Evolutionary conservation across 495 filamentous ascomycete genomes (phyloP).

Genomic region (Pseudevernia furfuracea): DNA sequence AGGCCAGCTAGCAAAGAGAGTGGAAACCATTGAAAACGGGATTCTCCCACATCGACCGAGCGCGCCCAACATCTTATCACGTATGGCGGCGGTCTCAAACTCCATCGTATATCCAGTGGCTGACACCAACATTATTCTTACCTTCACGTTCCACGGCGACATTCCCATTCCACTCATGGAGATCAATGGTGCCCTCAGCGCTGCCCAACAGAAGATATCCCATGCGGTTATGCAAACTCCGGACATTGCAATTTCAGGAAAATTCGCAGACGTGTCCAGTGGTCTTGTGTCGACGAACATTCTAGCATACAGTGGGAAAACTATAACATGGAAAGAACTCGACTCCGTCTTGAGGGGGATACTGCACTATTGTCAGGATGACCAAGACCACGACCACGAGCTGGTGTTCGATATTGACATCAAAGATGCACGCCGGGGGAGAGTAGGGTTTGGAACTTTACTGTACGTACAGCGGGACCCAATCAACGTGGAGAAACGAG

Average conservation of each 20-base stretch:
- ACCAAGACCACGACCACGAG: not conserved
- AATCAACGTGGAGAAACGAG: not conserved
- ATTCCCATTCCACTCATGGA: not conserved
- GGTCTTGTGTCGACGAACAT: not conserved
- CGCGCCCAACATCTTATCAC: not conserved
- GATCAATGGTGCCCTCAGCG: not conserved
- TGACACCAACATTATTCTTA: not conserved
- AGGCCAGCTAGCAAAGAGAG: constrained; percentile 1
- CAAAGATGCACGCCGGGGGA: not conserved
- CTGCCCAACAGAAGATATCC: not conserved
- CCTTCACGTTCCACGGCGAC: not conserved
- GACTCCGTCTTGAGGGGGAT: not conserved
- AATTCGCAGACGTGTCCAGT: not conserved
- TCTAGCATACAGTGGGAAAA: not conserved
- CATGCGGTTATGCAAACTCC: not conserved
- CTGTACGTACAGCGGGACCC: not conserved
- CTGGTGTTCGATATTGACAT: not conserved
- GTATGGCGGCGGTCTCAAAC: not conserved
- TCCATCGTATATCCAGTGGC: not conserved
- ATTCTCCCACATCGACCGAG: not conserved
- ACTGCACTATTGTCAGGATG: not conserved
- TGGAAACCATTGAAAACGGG: not conserved
- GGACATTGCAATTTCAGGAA: not conserved
- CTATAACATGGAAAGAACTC: constrained; percentile 1
- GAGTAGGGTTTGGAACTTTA: not conserved